phyloP scores from a whole-genome alignment of 768 basidiomycete genomes.

The Pholiota molesta region DNA sequence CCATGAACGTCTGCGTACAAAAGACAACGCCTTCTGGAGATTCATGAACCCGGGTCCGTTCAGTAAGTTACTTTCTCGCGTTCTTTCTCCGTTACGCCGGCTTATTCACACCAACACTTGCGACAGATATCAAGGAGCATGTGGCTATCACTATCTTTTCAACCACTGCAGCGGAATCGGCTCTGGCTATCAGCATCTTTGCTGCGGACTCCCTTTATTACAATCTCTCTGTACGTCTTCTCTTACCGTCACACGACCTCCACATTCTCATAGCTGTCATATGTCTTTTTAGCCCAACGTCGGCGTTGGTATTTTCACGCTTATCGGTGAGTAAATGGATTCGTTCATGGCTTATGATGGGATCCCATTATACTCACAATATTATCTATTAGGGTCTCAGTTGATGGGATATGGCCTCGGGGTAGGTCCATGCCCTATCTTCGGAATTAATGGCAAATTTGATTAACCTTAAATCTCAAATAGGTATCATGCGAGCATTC shows the following conservation, averaged over 20 bases:
- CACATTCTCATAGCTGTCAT: background rate
- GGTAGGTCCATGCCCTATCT: slow-evolving; percentile 24
- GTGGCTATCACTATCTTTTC: slow-evolving; percentile 65
- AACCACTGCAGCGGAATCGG: slow-evolving; percentile 59
- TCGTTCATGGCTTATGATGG: background rate
- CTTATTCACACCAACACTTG: background rate
- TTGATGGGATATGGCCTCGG: slow-evolving; percentile 45
- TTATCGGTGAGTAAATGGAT: slow-evolving; percentile 29
- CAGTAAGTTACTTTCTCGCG: slow-evolving; percentile 40
- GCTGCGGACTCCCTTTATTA: slow-evolving; percentile 56
- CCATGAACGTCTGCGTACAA: slow-evolving; percentile 29
- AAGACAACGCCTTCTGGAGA: slow-evolving; percentile 46
- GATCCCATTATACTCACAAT: background rate
- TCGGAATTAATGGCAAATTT: background rate
- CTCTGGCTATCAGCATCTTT: slow-evolving; percentile 60
- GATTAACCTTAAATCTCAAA: background rate
- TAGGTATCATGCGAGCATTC: slow-evolving; percentile 47
- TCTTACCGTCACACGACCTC: background rate
- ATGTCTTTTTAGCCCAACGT: slow-evolving; percentile 35
- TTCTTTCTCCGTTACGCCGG: background rate
- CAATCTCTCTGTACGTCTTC: slow-evolving; percentile 35
- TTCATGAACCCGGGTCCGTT: slow-evolving; percentile 67
- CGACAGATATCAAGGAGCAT: slow-evolving; percentile 55
- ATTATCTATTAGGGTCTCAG: slow-evolving; percentile 30
- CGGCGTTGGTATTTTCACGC: slow-evolving; percentile 45